Percentiles rank a stretch among this genome's conserved stretches.
These are phyloP conservation scores for Russula griseocarnosa DNA, from an alignment of 768 basidiomycete species.

Conservation along the genomic window DNA sequence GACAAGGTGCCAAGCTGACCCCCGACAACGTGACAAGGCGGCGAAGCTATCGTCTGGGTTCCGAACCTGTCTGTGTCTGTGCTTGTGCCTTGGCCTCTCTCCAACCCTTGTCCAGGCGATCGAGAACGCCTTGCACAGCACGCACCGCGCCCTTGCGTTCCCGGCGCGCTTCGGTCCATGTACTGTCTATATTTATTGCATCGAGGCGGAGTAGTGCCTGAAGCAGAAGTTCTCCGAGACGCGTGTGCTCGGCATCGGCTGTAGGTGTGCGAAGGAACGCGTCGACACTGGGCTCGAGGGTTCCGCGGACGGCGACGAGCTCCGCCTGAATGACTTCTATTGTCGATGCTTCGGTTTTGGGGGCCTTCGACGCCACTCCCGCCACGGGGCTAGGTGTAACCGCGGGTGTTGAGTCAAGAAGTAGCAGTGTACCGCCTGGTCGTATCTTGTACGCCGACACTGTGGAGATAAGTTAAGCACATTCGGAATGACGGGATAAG, in stretches of 20 bases:
- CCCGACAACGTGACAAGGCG: neutral
- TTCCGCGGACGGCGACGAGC: constrained; percentile 46
- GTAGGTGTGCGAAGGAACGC: constrained; percentile 40
- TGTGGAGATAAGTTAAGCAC: constrained; percentile 32
- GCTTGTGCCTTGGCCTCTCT: constrained; percentile 26
- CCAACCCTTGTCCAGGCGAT: constrained; percentile 75
- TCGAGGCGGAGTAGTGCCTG: constrained; percentile 87
- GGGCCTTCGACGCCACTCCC: constrained; percentile 31
- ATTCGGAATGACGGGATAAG: constrained; percentile 25
- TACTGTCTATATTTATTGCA: constrained; percentile 64
- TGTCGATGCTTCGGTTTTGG: constrained; percentile 48
- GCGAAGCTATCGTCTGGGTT: constrained; percentile 6
- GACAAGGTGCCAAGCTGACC: neutral
- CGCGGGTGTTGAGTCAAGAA: constrained; percentile 44
- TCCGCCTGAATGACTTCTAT: constrained; percentile 55
- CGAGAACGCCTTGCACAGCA: constrained; percentile 78
- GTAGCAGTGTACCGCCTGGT: constrained; percentile 61
- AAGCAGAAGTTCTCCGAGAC: constrained; percentile 77
- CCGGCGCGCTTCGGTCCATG: constrained; percentile 74
- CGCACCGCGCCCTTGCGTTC: constrained; percentile 84
- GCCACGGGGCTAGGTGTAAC: constrained; percentile 31
- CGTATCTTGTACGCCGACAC: constrained; percentile 75
- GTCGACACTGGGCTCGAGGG: constrained; percentile 55
- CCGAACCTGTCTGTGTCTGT: constrained; percentile 6
- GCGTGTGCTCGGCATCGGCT: constrained; percentile 41